Conservation (phyloP, 345 rosid species). For the Euphorbia lathyris region DNA sequence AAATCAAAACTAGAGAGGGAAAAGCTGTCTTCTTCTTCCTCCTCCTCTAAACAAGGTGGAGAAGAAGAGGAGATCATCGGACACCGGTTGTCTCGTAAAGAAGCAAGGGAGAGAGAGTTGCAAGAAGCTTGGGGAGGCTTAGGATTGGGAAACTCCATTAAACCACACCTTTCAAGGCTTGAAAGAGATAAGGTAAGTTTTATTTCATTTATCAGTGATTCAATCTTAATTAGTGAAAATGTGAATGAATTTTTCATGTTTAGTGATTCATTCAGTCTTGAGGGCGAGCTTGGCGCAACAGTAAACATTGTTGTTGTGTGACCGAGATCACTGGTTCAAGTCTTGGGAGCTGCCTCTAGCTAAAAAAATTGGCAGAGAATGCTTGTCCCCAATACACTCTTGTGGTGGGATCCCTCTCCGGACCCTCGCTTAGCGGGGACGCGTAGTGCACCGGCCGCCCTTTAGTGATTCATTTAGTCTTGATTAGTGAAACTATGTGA, state of each 20-base stretch:
- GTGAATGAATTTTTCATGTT: neutral
- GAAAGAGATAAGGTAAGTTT: constrained; percentile 77
- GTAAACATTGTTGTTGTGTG: too few species aligned
- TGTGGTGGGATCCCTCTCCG: too few species aligned
- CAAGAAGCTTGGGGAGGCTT: constrained; percentile 91
- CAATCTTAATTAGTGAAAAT: too few species aligned
- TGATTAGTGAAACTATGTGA: neutral
- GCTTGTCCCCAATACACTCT: too few species aligned
- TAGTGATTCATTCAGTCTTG: too few species aligned
- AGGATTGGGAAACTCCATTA: constrained; percentile 68
- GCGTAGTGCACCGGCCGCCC: too few species aligned
- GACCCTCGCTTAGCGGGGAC: too few species aligned
- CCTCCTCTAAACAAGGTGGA: constrained; percentile 21
- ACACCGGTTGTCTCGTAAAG: constrained; percentile 44
- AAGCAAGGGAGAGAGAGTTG: constrained; percentile 75
- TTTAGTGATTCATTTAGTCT: too few species aligned
- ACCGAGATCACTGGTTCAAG: too few species aligned
- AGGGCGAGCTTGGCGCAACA: too few species aligned
- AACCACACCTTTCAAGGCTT: constrained; percentile 68
- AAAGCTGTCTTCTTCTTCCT: constrained; percentile 35
- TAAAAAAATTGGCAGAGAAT: too few species aligned
- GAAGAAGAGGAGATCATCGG: constrained; percentile 31
- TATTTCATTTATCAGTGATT: neutral
- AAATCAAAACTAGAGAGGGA: constrained; percentile 60
- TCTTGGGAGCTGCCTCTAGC: too few species aligned